These are phyloP conservation scores for Chlamydomonas incerta DNA, from an alignment of 139 green algal genomes.

Conservation along the genomic window DNA sequence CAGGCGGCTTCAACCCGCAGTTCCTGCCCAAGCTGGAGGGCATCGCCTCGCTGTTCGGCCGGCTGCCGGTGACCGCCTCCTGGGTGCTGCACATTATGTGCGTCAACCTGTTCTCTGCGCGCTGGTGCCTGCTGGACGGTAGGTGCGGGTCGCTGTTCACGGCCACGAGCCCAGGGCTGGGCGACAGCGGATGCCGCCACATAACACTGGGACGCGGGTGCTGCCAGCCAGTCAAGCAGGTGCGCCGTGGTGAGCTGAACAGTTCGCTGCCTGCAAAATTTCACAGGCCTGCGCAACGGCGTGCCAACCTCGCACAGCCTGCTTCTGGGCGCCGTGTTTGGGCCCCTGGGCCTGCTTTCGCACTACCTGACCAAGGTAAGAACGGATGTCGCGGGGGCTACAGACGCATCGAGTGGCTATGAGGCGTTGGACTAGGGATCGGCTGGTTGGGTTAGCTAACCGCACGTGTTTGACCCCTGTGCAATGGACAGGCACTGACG, in stretches of 20 bases:
- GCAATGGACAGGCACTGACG: slow-evolving; percentile 20
- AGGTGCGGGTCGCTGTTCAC: background rate
- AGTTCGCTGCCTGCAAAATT: no score
- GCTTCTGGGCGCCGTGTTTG: slow-evolving; percentile 58
- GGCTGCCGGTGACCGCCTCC: slow-evolving; percentile 67
- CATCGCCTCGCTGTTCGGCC: slow-evolving; percentile 73
- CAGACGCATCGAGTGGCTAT: no score
- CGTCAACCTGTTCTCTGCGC: slow-evolving; percentile 74
- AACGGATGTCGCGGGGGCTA: no score
- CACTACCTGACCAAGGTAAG: slow-evolving; percentile 58
- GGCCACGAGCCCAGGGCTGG: no score
- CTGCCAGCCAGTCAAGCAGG: no score
- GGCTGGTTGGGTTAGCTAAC: no score
- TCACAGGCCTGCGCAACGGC: slow-evolving; percentile 51
- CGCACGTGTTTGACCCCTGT: no score
- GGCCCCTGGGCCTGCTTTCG: slow-evolving; percentile 62
- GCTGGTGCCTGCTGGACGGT: slow-evolving; percentile 31
- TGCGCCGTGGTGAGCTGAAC: no score
- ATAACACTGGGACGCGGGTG: no score
- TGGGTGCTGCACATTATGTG: slow-evolving; percentile 75
- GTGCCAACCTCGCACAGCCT: slow-evolving; percentile 60
- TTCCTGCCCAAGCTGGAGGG: slow-evolving; percentile 77
- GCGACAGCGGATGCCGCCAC: no score
- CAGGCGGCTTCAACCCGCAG: slow-evolving; percentile 76
- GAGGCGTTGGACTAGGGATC: no score